phyloP scores from a whole-genome alignment of 2,329 filamentous ascomycete genomes.

The Penicillium paneum region DNA sequence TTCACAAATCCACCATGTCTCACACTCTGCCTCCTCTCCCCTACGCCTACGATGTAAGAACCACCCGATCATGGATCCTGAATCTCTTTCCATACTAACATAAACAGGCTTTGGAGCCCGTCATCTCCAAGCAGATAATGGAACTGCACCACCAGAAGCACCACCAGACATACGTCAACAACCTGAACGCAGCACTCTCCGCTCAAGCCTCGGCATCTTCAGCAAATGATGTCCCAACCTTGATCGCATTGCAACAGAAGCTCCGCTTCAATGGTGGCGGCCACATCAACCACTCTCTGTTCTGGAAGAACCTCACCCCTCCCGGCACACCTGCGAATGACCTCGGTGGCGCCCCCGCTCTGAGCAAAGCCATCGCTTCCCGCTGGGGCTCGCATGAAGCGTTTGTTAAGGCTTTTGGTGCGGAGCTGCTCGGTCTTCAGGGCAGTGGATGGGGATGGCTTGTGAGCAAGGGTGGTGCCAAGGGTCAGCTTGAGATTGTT shows the following conservation, averaged over 20 bases:
- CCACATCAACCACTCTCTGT: constrained; percentile 88
- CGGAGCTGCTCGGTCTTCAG: constrained; percentile 67
- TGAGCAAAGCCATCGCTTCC: constrained; percentile 59
- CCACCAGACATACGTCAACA: constrained; percentile 88
- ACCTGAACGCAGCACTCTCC: constrained; percentile 74
- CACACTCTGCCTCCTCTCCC: constrained; percentile 65
- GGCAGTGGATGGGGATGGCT: constrained; percentile 90
- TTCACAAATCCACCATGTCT: constrained; percentile 20
- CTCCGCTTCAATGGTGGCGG: constrained; percentile 89
- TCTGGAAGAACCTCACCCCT: constrained; percentile 80
- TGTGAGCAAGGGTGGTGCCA: constrained; percentile 59
- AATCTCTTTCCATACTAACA: constrained; percentile 40
- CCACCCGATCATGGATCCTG: not conserved
- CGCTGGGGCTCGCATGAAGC: constrained; percentile 66
- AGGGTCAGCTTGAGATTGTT: constrained; percentile 64
- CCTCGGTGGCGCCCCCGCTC: constrained; percentile 51
- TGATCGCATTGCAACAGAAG: constrained; percentile 65
- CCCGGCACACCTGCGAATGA: constrained; percentile 57
- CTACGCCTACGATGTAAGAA: constrained; percentile 68
- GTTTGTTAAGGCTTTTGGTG: constrained; percentile 65
- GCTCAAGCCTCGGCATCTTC: constrained; percentile 58
- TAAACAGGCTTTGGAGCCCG: constrained; percentile 71
- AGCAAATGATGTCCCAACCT: constrained; percentile 58
- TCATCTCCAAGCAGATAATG: constrained; percentile 86
- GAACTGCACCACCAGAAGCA: constrained; percentile 91